phyloP scores from a whole-genome alignment of 1,284 basidiomycete genomes.

The Cutaneotrichosporon dermatis region DNA sequence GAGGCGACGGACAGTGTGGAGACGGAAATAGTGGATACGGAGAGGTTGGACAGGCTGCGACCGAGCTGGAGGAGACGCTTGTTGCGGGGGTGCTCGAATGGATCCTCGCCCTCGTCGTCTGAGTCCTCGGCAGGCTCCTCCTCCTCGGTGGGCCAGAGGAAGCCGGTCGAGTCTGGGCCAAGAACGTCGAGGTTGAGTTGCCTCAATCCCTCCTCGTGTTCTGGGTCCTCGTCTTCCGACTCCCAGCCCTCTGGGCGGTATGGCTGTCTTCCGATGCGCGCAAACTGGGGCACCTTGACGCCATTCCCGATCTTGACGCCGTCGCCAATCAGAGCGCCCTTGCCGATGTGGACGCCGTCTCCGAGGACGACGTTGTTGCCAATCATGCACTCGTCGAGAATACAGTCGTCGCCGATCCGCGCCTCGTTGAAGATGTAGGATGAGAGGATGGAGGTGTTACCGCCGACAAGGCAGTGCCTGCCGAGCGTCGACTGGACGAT shows the following conservation, averaged over 20 bases:
- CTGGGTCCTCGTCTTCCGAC: constrained; percentile 54
- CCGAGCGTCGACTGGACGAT: constrained; percentile 64
- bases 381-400: constrained; percentile 66
- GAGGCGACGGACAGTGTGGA: constrained; percentile 48
- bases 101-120: constrained; percentile 44
- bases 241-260: constrained; percentile 69
- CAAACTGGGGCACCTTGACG: constrained; percentile 65
- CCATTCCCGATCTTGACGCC: constrained; percentile 67
- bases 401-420: constrained; percentile 66
- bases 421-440: constrained; percentile 81
- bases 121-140: constrained; percentile 37
- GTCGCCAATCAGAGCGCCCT: constrained; percentile 58
- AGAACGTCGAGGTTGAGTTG: constrained; percentile 26
- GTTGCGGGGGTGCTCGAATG: constrained; percentile 48
- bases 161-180: constrained; percentile 42
- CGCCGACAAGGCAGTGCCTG: constrained; percentile 76
- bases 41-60: constrained; percentile 38
- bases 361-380: constrained; percentile 48
- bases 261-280: constrained; percentile 67
- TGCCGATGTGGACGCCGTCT: constrained; percentile 51
- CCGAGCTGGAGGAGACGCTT: constrained; percentile 45
- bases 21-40: constrained; percentile 28
- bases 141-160: constrained; percentile 49
- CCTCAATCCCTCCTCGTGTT: constrained; percentile 39
- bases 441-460: constrained; percentile 62